phyloP scores from a whole-genome alignment of 2,329 filamentous ascomycete species.

The Diaporthe citriasiana region DNA sequence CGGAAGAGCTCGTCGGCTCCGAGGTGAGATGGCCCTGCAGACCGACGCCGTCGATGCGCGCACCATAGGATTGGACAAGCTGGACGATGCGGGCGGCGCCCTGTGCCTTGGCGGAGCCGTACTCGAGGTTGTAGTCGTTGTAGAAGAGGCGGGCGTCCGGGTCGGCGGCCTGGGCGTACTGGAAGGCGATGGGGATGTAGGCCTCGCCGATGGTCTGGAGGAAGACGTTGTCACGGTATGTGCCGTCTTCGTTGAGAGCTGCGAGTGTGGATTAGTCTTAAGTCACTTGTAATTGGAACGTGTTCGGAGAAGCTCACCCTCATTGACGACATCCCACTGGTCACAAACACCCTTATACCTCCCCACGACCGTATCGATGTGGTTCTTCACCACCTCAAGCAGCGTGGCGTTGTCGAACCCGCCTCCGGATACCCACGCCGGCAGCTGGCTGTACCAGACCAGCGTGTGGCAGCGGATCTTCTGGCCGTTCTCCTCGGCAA shows the following conservation, averaged over 20 bases:
- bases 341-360: conserved; percentile 63
- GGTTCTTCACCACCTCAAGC: conserved; percentile 64
- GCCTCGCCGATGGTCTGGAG: conserved; percentile 61
- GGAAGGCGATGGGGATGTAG: conserved; percentile 66
- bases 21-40: conserved; percentile 66
- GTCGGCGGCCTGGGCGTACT: conserved; percentile 60
- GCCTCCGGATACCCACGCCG: conserved; percentile 62
- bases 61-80: conserved; percentile 50
- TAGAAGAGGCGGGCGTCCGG: conserved; percentile 66
- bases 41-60: conserved; percentile 66
- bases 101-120: conserved; percentile 50
- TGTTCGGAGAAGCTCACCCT: conserved; percentile 49
- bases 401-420: conserved; percentile 68
- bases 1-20: conserved; percentile 54
- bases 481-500: conserved; percentile 56
- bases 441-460: conserved; percentile 62
- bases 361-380: conserved; percentile 61
- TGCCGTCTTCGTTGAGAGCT: conserved; percentile 64
- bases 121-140: conserved; percentile 68
- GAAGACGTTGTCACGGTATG: conserved; percentile 61
- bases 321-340: conserved; percentile 69
- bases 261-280: background rate
- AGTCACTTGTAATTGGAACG: background rate
- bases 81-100: conserved; percentile 52
- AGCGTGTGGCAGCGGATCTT: conserved; percentile 69